Conservation (phyloP, 371 early-diverging fungal genomes). For the Zychaea mexicana region DNA sequence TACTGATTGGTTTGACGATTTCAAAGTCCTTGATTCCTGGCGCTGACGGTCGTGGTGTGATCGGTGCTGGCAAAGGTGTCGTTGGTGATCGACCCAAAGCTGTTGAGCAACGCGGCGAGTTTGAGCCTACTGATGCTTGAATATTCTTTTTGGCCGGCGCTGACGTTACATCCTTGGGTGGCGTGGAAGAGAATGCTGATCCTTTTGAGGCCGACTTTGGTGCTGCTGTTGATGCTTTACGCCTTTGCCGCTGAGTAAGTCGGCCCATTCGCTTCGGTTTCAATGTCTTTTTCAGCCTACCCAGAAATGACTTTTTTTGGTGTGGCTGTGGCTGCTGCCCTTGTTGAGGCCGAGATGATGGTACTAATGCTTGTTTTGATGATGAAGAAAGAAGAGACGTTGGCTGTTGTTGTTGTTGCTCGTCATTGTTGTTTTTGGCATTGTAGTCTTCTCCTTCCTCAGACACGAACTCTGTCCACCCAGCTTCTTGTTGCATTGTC, state of each 20-base stretch:
- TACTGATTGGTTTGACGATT: constrained; percentile 90
- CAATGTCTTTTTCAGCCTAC: constrained; percentile 22
- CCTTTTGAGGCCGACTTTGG: neutral
- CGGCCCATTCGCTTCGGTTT: constrained; percentile 5
- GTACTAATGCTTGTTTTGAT: neutral
- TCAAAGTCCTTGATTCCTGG: constrained; percentile 91
- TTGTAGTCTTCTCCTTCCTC: constrained; percentile 6
- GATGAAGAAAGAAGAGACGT: neutral
- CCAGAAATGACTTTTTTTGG: constrained; percentile 26
- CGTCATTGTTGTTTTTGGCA: neutral
- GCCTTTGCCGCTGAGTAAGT: constrained; percentile 4
- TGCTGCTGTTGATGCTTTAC: constrained; percentile 2
- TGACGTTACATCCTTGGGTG: neutral
- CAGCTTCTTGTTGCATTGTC: constrained; percentile 30
- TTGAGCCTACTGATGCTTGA: neutral
- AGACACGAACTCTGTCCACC: constrained; percentile 49
- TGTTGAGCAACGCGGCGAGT: neutral
- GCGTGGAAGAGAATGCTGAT: neutral
- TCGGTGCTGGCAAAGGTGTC: constrained; percentile 48
- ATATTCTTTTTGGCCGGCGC: neutral
- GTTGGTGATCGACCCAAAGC: constrained; percentile 26
- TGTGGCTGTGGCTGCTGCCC: neutral
- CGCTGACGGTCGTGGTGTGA: constrained; percentile 44
- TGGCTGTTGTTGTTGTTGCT: neutral
- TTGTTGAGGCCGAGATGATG: neutral